These are phyloP conservation scores for Heliocybe sulcata DNA, from an alignment of 1,284 basidiomycete genomes.

Conservation along the genomic window DNA sequence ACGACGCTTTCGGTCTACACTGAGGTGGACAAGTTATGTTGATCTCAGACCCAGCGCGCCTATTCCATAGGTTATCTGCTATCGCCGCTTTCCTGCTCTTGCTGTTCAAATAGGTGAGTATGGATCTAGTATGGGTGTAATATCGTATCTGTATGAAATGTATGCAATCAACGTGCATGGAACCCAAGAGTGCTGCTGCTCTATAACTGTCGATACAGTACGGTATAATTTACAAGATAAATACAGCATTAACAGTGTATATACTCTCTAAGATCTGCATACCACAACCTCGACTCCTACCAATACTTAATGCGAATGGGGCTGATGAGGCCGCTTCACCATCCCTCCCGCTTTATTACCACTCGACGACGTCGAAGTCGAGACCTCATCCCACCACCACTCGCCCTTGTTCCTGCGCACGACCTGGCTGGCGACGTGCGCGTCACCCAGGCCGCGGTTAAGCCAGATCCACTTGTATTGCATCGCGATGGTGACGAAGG, in stretches of 20 bases:
- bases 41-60: no score
- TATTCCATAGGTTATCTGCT: no score
- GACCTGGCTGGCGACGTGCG: neutral
- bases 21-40: no score
- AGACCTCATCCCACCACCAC: constrained; percentile 5
- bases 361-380: neutral
- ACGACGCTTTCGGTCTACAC: no score
- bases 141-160: no score
- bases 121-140: no score
- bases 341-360: neutral
- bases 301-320: no score
- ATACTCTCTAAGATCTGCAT: neutral
- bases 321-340: neutral
- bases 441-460: constrained; percentile 3
- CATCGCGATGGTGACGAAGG: constrained; percentile 7
- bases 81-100: no score
- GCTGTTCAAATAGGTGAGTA: no score
- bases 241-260: neutral
- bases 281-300: no score
- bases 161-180: no score
- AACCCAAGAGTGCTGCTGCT: no score
- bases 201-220: neutral
- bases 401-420: neutral
- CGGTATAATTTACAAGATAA: neutral
- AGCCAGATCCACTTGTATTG: constrained; percentile 8